Base-by-base conservation (phyloP, 768 basidiomycete species). In the Tubosaeta brunneosetosa region DNA sequence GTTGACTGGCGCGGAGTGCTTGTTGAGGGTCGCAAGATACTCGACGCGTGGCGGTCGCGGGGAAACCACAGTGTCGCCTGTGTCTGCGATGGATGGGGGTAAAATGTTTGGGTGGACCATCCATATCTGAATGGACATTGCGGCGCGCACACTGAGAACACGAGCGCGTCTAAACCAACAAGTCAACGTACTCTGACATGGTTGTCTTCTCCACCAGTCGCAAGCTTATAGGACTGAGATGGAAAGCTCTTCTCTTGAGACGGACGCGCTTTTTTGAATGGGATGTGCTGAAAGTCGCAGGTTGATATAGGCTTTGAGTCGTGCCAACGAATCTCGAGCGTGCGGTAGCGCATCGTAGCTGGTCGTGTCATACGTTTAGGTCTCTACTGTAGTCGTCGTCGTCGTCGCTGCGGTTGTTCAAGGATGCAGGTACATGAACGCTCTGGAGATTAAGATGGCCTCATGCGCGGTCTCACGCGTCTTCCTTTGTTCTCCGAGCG, bases 201-300 rank as follows among this genome's bases (percentile, higher is more conserved):
- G 63, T 94, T 97, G 66, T 99, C 97, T 66, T 95, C 95, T 43
- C 97, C 97, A 12, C 85, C 93, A 0, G 97, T 97, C 1, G 94
- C 97, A 17, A 99, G 75, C 59, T 88, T 81, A 74, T 97, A 97
- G n/a, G 83, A 72, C 73, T 91, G 86, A 17, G 76, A 74, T 9
- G 80, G 78, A 65, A 79, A 88, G 56, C 73, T 77, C 67, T 71
- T 75, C 56, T 75, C 74, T 56, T 83, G 78, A 16, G 60, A 50
- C 3, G 86, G 85, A 71, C 86, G 83, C 73, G 88, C 85, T 70
- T 85, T 88, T 76, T 88, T 90, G 76, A 79, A 89, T 2, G 88
- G 74, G 31, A 85, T 66, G 17, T 91, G 86, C 66, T 98, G 97
- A 66, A 97, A 97, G 76, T 99, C 97, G 70, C 91, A 92, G 14